These are phyloP conservation scores for Camellia japonica DNA, from an alignment of 148 eudicot genomes.

Conservation along the genomic window DNA sequence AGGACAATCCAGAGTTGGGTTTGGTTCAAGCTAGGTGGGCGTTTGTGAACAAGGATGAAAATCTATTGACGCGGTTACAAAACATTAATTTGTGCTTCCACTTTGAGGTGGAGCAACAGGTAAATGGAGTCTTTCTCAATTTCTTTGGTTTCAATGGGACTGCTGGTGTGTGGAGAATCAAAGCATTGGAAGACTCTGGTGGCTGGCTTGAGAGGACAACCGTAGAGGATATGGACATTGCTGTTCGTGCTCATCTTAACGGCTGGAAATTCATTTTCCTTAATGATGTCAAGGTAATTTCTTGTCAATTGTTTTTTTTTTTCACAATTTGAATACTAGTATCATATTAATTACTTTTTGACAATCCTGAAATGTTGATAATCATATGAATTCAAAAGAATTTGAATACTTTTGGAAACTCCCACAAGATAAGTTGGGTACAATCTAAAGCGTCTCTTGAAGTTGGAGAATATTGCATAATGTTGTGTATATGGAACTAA, in stretches of 20 bases:
- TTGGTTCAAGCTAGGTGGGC: conserved; percentile 87
- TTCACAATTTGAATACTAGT: not conserved
- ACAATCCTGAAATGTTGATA: not conserved
- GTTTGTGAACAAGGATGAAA: conserved; percentile 81
- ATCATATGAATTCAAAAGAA: not conserved
- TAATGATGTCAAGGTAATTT: conserved; percentile 68
- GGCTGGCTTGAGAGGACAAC: conserved; percentile 89
- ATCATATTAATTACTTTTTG: not conserved
- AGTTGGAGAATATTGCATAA: conserved; percentile 8
- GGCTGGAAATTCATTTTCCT: conserved; percentile 85
- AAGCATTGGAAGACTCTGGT: conserved; percentile 74
- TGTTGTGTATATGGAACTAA: not conserved
- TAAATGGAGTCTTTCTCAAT: conserved; percentile 68
- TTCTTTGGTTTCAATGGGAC: conserved; percentile 94
- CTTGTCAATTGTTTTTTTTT: not conserved
- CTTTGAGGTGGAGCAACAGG: conserved; percentile 90
- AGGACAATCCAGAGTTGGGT: conserved; percentile 68
- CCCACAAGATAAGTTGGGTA: not conserved
- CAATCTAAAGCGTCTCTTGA: not conserved
- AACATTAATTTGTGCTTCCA: conserved; percentile 72
- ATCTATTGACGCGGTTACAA: conserved; percentile 70
- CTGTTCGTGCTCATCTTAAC: conserved; percentile 76
- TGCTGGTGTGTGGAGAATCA: conserved; percentile 89
- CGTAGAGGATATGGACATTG: conserved; percentile 84
- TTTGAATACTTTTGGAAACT: not conserved